Percentiles rank a stretch among this genome's conserved stretches.
These are phyloP conservation scores for Thielaviopsis cerberus DNA, from an alignment of 2,329 filamentous ascomycete species.

Conservation along the genomic window DNA sequence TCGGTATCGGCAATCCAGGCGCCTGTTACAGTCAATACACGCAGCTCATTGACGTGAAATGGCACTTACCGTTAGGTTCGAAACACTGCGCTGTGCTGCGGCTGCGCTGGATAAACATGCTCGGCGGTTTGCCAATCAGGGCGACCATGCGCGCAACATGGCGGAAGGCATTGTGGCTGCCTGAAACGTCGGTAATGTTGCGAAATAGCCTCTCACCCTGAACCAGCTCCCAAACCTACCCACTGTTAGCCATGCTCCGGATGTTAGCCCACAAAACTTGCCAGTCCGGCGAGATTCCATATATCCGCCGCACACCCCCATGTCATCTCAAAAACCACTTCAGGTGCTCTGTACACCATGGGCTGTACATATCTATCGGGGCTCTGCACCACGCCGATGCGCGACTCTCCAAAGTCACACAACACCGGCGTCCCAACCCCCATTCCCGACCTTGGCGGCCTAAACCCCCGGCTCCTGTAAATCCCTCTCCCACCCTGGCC, in stretches of 20 bases:
- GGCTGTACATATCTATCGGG: conserved; percentile 7
- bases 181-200: conserved; percentile 1
- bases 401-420: conserved; percentile 10
- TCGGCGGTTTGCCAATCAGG: conserved; percentile 5
- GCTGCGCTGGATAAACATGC: conserved; percentile 5
- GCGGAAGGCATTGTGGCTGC: conserved; percentile 7
- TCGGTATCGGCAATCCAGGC: conserved; percentile 7
- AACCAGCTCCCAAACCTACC: conserved; percentile 10
- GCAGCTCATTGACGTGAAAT: neutral
- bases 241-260: neutral
- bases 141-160: conserved; percentile 10
- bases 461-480: conserved; percentile 4
- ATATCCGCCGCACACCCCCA: conserved; percentile 10
- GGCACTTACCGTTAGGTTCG: conserved; percentile 7
- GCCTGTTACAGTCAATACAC: neutral
- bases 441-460: neutral
- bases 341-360: conserved; percentile 7
- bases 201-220: conserved; percentile 7
- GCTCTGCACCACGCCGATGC: conserved; percentile 4
- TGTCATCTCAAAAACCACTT: conserved; percentile 9
- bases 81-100: conserved; percentile 4
- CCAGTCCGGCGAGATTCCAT: conserved; percentile 9
- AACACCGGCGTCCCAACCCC: conserved; percentile 2
- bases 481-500: neutral
- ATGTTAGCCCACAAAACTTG: neutral